Evolutionary conservation across 306 rosid species (phyloP).

Genomic region (Chamaecrista fasciculata): DNA sequence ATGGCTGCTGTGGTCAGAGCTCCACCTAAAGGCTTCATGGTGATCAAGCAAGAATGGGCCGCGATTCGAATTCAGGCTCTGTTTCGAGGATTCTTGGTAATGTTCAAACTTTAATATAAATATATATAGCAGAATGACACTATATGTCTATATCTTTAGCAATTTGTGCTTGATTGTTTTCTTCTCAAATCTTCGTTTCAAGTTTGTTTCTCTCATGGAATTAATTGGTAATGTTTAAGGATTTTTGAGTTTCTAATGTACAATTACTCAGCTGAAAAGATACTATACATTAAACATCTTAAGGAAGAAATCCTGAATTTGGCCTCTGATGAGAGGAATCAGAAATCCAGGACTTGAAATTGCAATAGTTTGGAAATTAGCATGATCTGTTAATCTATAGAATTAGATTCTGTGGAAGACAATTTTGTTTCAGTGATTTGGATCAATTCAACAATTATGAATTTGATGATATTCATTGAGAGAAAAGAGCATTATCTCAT

Average conservation of each 20-base stretch:
- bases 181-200: not conserved
- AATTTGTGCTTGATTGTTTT: no score
- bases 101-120: no score
- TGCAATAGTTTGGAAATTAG: not conserved
- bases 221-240: not conserved
- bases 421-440: not conserved
- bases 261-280: not conserved
- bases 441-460: not conserved
- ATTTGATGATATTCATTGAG: not conserved
- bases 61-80: constrained; percentile 76
- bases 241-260: not conserved
- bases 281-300: not conserved
- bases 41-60: constrained; percentile 74
- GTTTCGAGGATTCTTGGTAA: constrained; percentile 82
- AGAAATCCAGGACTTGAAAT: not conserved
- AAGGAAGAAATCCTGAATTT: not conserved
- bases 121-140: no score
- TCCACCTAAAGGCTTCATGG: constrained; percentile 60
- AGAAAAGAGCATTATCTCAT: not conserved
- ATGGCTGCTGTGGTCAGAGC: constrained; percentile 70
- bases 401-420: not conserved
- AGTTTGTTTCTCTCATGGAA: not conserved
- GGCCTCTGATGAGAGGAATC: not conserved
- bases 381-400: not conserved
- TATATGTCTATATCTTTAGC: no score